Evolutionary conservation across 2,329 filamentous ascomycete species (phyloP), one percentile per base, ranked within the genome.

Genomic region (Venturiaceae sp.): DNA sequence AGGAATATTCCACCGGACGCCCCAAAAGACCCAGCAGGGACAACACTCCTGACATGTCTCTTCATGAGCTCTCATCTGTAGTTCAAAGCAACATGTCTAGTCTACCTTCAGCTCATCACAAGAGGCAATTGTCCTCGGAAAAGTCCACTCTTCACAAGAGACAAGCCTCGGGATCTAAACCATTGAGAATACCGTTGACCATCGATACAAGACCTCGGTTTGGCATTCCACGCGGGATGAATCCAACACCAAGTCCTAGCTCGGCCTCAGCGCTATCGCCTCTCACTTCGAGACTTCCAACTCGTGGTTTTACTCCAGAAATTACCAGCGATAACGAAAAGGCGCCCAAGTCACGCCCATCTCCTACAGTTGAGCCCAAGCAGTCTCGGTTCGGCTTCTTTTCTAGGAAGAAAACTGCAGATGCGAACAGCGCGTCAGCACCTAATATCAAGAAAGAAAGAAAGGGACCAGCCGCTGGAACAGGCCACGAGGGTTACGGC

Each of bases 391-490:
- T 96, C 68, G 86, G 87, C 1, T 79, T 96, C 57, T 95, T 96
- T 65, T 78, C 85, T 8, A 83, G 87, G 63, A 85, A 84, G 58
- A 84, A 84, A 14, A 95, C 90, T 70, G 78, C 82, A 0, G 77
- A 82, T 0, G 68, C 80, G 3, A 78, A 83, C 19, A 36, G 53
- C 44, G 68, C 71, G n/a, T 61, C 72, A 11, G 60, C 69, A 0
- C 80, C 84, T n/a, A 83, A 80, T 37, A 83, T 85, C 8, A 84
- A 80, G 62, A 81, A 58, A 39, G 64, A 64, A 1, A 66, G 87
- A 30, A 92, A 90, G 71, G 92, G 92, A 0, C 92, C 92, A 23
- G 83, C 82, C 16, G 92, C 92, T 41, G 92, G 92, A n/a, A 97
- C 92, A 37, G 92, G 92, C 0, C 91, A 97, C 66, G 92, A 97